Evolutionary conservation across 768 basidiomycete genomes (phyloP), one percentile per base, ranked within the genome.

Genomic region (Cystofilobasidium ferigula): DNA sequence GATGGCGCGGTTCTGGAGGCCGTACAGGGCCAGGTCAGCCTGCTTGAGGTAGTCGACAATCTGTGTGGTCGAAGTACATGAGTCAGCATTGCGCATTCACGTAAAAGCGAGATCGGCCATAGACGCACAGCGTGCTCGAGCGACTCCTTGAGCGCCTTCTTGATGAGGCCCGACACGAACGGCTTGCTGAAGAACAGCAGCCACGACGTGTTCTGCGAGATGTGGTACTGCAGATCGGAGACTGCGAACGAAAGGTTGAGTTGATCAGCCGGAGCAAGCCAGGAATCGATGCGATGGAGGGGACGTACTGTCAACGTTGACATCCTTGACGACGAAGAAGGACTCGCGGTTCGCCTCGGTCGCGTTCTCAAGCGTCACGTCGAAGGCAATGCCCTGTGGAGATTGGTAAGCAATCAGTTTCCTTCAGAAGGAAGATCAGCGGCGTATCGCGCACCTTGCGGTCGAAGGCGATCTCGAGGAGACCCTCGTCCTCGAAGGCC

Each of bases 251-350:
- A 4, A 24, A 9, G 22, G 30, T n/a, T 8, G 38, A 40, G 38
- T 9, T 8, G 16, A 20, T 53, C 51, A 24, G n/a, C 30, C 30
- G 12, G 8, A n/a, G 24, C 24, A 53, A n/a, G 51, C 14, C 8
- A 53, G 12, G 30, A 53, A 53, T 32, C n/a, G 8, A 53, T 8
- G 22, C 8, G n/a, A 32, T 40, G 12, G 14, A 18, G 34, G 22
- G 24, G 14, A 56, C 53, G 8, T n/a, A 56, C 53, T 68, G 62
- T 71, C 71, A 64, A 77, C 75, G 30, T 73, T 66, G 47, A 76
- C 75, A 42, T 74, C 71, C 71, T 77, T 77, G 72, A 78, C 75
- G 63, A 71, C 73, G 72, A 78, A 78, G 76, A 77, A 78, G 3
- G 75, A 72, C 74, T 78, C 77, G 45, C 73, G 69, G 69, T 78